A percentile compares a stretch with the other conserved stretches of the same genome.
phyloP scores from a whole-genome alignment of 768 basidiomycete genomes.

The Boletus rubescentipes region DNA sequence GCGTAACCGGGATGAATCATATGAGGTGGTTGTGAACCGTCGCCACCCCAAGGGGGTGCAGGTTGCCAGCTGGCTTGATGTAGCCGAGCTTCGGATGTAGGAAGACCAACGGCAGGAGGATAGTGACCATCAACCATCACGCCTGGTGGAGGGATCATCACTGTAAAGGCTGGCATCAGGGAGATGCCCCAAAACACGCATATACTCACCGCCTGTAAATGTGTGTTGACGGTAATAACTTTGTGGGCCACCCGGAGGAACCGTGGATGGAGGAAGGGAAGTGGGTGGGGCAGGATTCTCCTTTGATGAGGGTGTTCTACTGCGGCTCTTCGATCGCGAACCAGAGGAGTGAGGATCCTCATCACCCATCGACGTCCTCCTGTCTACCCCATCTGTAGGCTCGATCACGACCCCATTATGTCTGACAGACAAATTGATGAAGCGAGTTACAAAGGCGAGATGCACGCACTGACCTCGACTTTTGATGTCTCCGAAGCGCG shows the following conservation, averaged over 20 bases:
- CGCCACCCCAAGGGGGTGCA: constrained; percentile 34
- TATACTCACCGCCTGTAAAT: constrained; percentile 39
- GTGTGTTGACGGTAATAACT: constrained; percentile 71
- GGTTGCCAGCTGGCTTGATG: constrained; percentile 43
- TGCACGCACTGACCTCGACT: constrained; percentile 56
- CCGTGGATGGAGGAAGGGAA: constrained; percentile 36
- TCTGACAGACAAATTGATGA: constrained; percentile 25
- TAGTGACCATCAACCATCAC: constrained; percentile 44
- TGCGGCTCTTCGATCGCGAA: constrained; percentile 51
- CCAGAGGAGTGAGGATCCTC: constrained; percentile 36
- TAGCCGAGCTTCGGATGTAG: constrained; percentile 53
- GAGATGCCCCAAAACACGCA: not conserved
- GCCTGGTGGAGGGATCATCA: constrained; percentile 43
- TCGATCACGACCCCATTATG: constrained; percentile 71
- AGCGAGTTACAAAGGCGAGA: constrained; percentile 1
- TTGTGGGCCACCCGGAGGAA: constrained; percentile 38
- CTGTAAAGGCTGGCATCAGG: constrained; percentile 25
- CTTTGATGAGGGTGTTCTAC: constrained; percentile 46
- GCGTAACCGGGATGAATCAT: constrained; percentile 37
- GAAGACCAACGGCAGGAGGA: constrained; percentile 42
- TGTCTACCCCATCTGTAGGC: constrained; percentile 32
- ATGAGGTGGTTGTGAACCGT: constrained; percentile 37
- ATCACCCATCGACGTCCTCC: constrained; percentile 20
- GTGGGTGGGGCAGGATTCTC: constrained; percentile 36
- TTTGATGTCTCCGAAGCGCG: constrained; percentile 76